Evolutionary conservation across 495 filamentous ascomycete species (phyloP), one percentile per base, ranked within the genome.

Genomic region (Aeminium ludgeri): DNA sequence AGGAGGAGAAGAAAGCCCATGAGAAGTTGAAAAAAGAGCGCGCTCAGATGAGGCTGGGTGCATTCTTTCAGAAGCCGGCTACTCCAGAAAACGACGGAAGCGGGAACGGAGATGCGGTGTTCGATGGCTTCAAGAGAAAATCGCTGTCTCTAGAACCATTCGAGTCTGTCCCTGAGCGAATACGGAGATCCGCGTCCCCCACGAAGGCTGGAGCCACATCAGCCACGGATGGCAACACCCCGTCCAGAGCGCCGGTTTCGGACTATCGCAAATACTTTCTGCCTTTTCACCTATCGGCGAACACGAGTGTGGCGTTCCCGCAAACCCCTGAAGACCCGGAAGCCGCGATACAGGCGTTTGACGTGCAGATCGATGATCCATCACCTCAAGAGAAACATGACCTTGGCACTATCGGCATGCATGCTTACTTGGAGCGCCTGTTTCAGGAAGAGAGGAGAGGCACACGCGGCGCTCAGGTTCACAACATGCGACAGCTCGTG

Each of bases 251-350:
- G 15, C 23, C 31, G 3, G 45, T 62, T 27, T 69, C 74, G 0
- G 69, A 76, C 31, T 96, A 91, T 50, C 63, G 81, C 12, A 71
- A 70, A 46, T 59, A 55, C 23, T 95, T 95, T 51, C 72, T 80
- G 11, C 70, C 80, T 7, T 56, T 50, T 23, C 20, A 44, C n/a
- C 44, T 56, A 12, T 54, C 51, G 10, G 43, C 53, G 0, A 41
- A 54, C 33, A 50, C 51, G 3, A 52, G 49, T 2, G 17, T 61
- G 7, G 58, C 58, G 12, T 40, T 48, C 1, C 10, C 34, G 3
- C 34, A 31, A n/a, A 20, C 10, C 34, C 36, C 33, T 6, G 51
- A 50, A 19, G 36, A 51, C 15, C 28, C 45, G 25, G 41, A 44
- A 1, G 35, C 37, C 18, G 47, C 45, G 25, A 44, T 47, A 33